A percentile compares a stretch with the other conserved stretches of the same genome.
These are phyloP conservation scores for Boletus semigastroideus DNA, from an alignment of 1,284 basidiomycete species.

Conservation along the genomic window DNA sequence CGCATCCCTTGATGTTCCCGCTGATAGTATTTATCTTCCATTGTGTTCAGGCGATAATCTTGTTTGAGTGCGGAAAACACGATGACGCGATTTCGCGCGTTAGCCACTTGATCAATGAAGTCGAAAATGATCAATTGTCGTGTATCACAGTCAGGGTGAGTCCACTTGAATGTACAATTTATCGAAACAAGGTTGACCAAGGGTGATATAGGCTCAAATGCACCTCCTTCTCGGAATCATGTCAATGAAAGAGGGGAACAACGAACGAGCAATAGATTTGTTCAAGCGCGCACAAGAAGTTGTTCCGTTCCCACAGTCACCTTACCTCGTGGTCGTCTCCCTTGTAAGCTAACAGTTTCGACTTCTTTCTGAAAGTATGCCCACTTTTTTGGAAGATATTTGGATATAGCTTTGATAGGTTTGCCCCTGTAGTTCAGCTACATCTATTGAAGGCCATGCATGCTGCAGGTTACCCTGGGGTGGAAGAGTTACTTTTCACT, in stretches of 20 bases:
- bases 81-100: not conserved
- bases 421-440: no score
- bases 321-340: not conserved
- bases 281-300: not conserved
- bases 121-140: not conserved
- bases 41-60: conserved; percentile 1
- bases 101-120: not conserved
- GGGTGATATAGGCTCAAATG: not conserved
- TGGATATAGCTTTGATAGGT: no score
- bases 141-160: not conserved
- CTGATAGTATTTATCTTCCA: not conserved
- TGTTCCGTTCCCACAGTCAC: not conserved
- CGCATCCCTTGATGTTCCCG: not conserved
- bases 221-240: not conserved
- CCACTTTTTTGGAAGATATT: no score
- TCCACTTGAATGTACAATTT: no score
- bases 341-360: not conserved
- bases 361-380: no score
- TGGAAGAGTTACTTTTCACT: no score
- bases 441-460: no score
- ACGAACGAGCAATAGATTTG: not conserved
- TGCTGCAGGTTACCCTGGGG: no score
- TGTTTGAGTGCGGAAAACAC: conserved; percentile 2
- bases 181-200: not conserved
- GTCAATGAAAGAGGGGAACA: not conserved